phyloP scores from a whole-genome alignment of 2,329 filamentous ascomycete genomes.

The Apiospora malaysiana region DNA sequence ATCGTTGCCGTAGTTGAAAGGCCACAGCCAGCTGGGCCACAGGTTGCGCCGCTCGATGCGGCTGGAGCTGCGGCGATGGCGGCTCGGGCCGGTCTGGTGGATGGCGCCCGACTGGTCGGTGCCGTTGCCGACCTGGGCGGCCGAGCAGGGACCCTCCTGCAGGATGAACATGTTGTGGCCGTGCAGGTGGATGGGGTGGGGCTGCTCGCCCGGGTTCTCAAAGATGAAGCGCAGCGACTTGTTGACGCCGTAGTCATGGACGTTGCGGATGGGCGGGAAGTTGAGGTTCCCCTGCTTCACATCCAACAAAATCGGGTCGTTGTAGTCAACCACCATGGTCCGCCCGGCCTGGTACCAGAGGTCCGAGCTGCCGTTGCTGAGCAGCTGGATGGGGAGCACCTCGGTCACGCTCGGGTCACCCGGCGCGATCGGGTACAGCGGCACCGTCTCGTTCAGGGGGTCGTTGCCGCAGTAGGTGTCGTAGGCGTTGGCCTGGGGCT shows the following conservation, averaged over 20 bases:
- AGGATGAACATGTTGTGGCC: constrained; percentile 56
- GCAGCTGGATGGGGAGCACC: constrained; percentile 29
- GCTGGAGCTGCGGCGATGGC: not conserved
- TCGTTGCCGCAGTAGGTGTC: constrained; percentile 32
- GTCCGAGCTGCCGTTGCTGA: constrained; percentile 28
- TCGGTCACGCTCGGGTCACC: constrained; percentile 26
- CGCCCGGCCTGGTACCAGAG: constrained; percentile 31
- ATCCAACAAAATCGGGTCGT: constrained; percentile 30
- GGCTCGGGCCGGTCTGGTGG: not conserved
- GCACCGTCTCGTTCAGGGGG: constrained; percentile 25
- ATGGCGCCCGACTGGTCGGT: not conserved
- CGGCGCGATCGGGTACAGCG: constrained; percentile 25
- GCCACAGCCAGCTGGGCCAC: constrained; percentile 1
- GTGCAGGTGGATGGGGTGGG: constrained; percentile 56
- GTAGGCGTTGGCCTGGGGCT: constrained; percentile 26
- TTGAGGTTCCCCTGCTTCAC: constrained; percentile 26
- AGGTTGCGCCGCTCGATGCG: not conserved
- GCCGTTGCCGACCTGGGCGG: constrained; percentile 25
- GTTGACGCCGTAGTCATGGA: constrained; percentile 31
- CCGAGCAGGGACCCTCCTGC: constrained; percentile 35
- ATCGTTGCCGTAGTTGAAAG: not conserved
- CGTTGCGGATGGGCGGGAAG: constrained; percentile 28
- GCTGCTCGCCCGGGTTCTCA: constrained; percentile 34
- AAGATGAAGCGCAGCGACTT: constrained; percentile 39
- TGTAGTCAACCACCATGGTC: constrained; percentile 32